Conservation (phyloP, 768 basidiomycete genomes). For the Hirschioporus abietinus region DNA sequence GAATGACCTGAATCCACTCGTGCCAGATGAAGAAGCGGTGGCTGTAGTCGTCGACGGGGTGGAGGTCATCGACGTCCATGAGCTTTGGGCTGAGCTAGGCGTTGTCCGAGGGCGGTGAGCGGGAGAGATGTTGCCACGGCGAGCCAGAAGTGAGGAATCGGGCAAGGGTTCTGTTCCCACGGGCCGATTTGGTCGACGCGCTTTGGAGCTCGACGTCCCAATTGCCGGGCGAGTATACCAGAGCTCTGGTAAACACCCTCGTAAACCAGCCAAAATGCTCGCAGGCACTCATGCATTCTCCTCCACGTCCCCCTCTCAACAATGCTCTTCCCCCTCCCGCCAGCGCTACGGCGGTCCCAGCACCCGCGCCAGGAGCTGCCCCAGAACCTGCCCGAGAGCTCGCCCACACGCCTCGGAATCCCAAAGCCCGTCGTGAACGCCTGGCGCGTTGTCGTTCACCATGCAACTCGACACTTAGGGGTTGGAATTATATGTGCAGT, state of each 20-base stretch:
- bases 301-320: constrained; percentile 13
- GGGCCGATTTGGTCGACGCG: not conserved
- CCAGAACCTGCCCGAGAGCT: not conserved
- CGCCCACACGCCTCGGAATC: not conserved
- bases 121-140: constrained; percentile 1
- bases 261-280: constrained; percentile 2
- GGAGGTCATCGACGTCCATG: constrained; percentile 59
- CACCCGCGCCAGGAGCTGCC: not conserved
- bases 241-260: constrained; percentile 2
- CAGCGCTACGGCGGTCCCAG: constrained; percentile 6
- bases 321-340: constrained; percentile 6
- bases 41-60: constrained; percentile 76
- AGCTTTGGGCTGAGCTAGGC: not conserved
- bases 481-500: constrained; percentile 35
- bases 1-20: constrained; percentile 74
- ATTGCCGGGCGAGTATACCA: not conserved
- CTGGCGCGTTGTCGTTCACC: constrained; percentile 18
- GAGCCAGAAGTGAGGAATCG: constrained; percentile 1
- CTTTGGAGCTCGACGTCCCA: not conserved
- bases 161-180: not conserved
- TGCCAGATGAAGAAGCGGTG: constrained; percentile 88
- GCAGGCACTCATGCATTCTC: constrained; percentile 7
- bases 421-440: constrained; percentile 1
- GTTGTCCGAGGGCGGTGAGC: not conserved
- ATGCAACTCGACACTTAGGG: constrained; percentile 30